A percentile compares a stretch with the other conserved stretches of the same genome.
These are phyloP conservation scores for Trichoderma endophyticum DNA, from an alignment of 2,329 filamentous ascomycete species.

Conservation along the genomic window DNA sequence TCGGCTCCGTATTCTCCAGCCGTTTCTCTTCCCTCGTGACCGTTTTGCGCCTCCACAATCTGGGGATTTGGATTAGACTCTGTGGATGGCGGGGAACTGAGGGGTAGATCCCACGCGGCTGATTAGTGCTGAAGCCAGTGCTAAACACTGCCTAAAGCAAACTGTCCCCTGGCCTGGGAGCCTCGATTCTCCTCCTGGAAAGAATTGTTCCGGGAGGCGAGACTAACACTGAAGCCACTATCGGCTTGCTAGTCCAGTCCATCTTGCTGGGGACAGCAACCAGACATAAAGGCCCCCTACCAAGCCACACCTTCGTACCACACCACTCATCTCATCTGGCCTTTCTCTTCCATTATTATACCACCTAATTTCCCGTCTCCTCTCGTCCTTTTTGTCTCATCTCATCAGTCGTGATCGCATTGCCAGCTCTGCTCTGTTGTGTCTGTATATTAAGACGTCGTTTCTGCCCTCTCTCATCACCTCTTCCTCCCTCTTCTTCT, in stretches of 20 bases:
- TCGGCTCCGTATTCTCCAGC: background rate
- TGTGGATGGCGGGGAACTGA: constrained; percentile 14
- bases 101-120: constrained; percentile 14
- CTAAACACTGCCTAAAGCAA: background rate
- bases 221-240: background rate
- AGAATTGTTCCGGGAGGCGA: constrained; percentile 15
- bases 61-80: background rate
- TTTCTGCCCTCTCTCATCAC: background rate
- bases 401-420: background rate
- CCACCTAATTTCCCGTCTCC: background rate
- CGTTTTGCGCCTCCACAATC: constrained; percentile 15
- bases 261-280: background rate
- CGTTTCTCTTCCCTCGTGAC: constrained; percentile 9
- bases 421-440: constrained; percentile 2
- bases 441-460: background rate
- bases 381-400: background rate
- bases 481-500: background rate
- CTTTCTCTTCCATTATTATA: background rate
- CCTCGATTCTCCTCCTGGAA: constrained; percentile 15
- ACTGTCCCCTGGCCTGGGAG: background rate
- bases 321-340: background rate
- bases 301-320: background rate
- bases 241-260: background rate
- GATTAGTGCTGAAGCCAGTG: background rate
- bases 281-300: background rate